A percentile compares a stretch with the other conserved stretches of the same genome.
Conservation (phyloP, 2,329 filamentous ascomycete species). For the Pyricularia grisea region DNA sequence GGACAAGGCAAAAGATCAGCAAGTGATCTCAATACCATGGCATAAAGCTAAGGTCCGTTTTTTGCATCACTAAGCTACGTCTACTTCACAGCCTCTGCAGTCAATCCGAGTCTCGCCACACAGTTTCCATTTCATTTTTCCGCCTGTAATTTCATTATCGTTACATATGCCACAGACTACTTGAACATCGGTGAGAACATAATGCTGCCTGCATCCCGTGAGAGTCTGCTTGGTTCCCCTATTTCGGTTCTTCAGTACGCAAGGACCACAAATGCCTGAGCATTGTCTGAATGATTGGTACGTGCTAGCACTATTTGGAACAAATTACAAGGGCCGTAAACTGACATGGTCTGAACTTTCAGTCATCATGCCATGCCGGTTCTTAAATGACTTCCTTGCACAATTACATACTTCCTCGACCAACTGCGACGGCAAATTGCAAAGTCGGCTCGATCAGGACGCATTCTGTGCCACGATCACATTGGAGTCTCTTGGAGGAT, state of each 20-base stretch:
- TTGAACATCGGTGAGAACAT: background rate
- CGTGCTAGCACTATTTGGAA: background rate
- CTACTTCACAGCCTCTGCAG: background rate
- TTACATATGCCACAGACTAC: background rate
- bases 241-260: background rate
- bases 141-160: background rate
- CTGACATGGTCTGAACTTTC: background rate
- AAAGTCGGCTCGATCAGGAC: background rate
- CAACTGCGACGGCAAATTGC: background rate
- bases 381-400: background rate
- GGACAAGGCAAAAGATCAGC: background rate
- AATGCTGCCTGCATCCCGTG: background rate
- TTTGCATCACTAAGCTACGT: background rate
- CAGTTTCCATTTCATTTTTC: background rate
- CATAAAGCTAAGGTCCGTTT: background rate
- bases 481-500: background rate
- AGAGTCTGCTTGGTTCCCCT: background rate
- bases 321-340: background rate
- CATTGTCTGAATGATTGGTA: background rate
- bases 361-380: background rate
- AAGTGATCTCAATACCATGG: background rate
- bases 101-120: background rate
- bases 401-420: background rate
- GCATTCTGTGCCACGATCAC: background rate
- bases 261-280: background rate